Base-by-base conservation (phyloP, 106 monocot genomes). In the Xerophyta viscosa region DNA sequence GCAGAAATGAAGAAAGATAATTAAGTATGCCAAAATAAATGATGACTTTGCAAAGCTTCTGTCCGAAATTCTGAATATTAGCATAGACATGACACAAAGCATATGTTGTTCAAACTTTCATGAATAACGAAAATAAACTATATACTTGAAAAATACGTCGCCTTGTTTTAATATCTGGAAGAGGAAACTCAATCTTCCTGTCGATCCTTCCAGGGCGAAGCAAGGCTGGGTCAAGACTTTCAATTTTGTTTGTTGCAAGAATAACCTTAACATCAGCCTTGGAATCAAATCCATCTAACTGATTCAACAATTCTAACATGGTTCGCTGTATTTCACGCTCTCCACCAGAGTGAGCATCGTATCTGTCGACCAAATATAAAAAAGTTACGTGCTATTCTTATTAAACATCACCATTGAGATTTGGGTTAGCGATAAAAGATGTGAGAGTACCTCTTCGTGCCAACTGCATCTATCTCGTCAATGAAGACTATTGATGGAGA, bases 401-500 rank as follows among this genome's bases (percentile, higher is more conserved):
- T n/a, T n/a, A n/a, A n/a, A n/a, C n/a, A n/a, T n/a, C n/a, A n/a
- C n/a, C n/a, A n/a, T n/a, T n/a, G n/a, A n/a, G n/a, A n/a, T n/a
- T n/a, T n/a, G n/a, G n/a, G n/a, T n/a, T n/a, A n/a, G n/a, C n/a
- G n/a, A n/a, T n/a, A n/a, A n/a, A n/a, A n/a, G n/a, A n/a, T n/a
- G n/a, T n/a, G n/a, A n/a, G n/a, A 33, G 29, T 57, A 79, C 92
- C 92, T 93, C 50, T 93, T 93, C 12, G 92, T 80, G n/a, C 83
- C 92, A 45, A 93, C 60, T 14, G 92, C 87, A 80, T 93, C 92
- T 17, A 93, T 93, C 58, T 87, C 92, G 77, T 87, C 92, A 60
- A 93, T 93, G 60, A 93, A 93, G 48, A 93, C 92, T 29, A 93
- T n/a, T n/a, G n/a, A n/a, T n/a, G n/a, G n/a, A n/a, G n/a, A n/a